Evolutionary conservation across 2,329 filamentous ascomycete species (phyloP), one percentile per base, ranked within the genome.

Genomic region (Trichoderma sp.): DNA sequence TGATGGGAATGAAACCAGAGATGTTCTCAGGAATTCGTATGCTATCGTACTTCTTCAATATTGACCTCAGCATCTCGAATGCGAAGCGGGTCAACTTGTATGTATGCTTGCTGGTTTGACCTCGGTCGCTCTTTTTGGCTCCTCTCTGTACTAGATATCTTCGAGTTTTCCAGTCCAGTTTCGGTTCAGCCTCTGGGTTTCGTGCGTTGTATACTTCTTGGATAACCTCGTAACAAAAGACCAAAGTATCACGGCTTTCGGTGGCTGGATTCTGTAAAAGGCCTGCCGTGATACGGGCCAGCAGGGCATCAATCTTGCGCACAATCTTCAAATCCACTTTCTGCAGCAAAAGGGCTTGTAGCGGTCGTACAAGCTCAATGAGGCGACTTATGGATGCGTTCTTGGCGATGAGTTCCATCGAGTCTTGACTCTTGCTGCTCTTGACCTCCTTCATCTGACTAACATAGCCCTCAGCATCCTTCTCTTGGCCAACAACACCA

Each of bases 361-460:
- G 87, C 1, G 97, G 97, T 71, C 89, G 89, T 68, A 98, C 89
- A 4, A 99, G 90, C 67, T 93, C 90, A 65, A 93, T 91, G 6
- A 98, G 88, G 75, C 92, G 91, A 69, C 85, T 87, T 29, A 98
- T 88, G 1, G 95, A 96, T 2, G 94, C 92, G 65, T 92, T 95
- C 81, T 93, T 94, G 31, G 97, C 93, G 78, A 98, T 89, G 18
- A 98, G 88, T 83, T 98, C 96, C 92, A 98, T 97, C 0, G 97
- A 97, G 82, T 99, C 97, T 81, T 95, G 97, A 82, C 95, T 98
- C 87, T 98, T 99, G 87, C 94, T 98, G 84, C 94, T 97, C 87
- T 98, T 98, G 75, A 99, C 93, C 85, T 99, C 97, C 84, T 97
- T 98, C 93, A 97, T 98, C 84, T 96, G 94, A 82, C 92, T 98